Conservation (phyloP, 2,329 filamentous ascomycete species). For the Rugonectria rugulosa region DNA sequence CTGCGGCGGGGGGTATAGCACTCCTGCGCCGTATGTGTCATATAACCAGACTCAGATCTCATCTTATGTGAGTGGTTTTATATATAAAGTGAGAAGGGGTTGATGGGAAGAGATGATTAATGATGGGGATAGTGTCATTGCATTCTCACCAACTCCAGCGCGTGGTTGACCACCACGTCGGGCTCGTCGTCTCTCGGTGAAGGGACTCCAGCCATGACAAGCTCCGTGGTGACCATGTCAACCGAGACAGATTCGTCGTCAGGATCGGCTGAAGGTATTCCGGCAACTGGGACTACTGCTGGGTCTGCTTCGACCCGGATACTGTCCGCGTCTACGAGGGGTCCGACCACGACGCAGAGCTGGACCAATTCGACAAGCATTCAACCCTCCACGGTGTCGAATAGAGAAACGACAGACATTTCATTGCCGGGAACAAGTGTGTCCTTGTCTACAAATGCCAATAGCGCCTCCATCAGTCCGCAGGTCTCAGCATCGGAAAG, state of each 20-base stretch:
- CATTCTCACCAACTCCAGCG: constrained; percentile 8
- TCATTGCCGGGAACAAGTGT: neutral
- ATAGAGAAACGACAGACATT: neutral
- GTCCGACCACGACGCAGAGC: neutral
- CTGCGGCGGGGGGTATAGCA: constrained; percentile 34
- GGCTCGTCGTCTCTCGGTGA: neutral
- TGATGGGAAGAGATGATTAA: too few species aligned
- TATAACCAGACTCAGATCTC: constrained; percentile 41
- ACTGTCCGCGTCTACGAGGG: neutral
- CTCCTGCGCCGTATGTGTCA: constrained; percentile 40
- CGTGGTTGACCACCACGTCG: neutral
- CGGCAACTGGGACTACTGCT: too few species aligned
- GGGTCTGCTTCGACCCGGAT: too few species aligned
- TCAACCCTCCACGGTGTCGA: too few species aligned
- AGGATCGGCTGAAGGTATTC: too few species aligned
- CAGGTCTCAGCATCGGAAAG: neutral
- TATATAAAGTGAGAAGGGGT: too few species aligned
- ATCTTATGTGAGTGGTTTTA: constrained; percentile 39
- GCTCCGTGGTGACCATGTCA: too few species aligned
- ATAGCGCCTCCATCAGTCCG: neutral
- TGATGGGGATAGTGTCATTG: constrained; percentile 5
- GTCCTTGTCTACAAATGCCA: too few species aligned
- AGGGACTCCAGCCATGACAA: neutral
- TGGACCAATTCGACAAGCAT: neutral
- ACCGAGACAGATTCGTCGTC: too few species aligned